phyloP scores from a whole-genome alignment of 1,284 basidiomycete species.

The Heimioporus punctisporus region DNA sequence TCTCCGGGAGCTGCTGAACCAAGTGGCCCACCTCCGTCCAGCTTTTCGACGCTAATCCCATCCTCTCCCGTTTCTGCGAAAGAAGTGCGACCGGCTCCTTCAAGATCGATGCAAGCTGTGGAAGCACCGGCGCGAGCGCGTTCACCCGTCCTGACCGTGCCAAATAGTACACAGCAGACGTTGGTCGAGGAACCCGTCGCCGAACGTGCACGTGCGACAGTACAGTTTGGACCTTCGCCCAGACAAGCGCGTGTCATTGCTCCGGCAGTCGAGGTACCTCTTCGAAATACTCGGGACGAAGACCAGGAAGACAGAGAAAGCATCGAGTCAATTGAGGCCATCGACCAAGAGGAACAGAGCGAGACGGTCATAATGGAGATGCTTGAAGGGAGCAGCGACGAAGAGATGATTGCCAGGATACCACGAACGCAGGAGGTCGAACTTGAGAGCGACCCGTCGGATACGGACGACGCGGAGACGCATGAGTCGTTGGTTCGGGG shows the following conservation, averaged over 20 bases:
- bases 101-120: background rate
- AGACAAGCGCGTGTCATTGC: too few species aligned
- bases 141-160: background rate
- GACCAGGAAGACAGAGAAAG: slow-evolving; percentile 4
- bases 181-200: slow-evolving; percentile 6
- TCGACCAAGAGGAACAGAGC: background rate
- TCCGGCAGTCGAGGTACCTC: slow-evolving; percentile 19
- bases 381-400: slow-evolving; percentile 10
- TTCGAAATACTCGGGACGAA: background rate
- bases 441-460: slow-evolving; percentile 12
- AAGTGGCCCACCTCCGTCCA: slow-evolving; percentile 11
- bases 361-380: slow-evolving; percentile 24
- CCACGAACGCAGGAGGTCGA: slow-evolving; percentile 17
- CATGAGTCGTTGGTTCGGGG: slow-evolving; percentile 16
- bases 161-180: slow-evolving; percentile 13
- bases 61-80: slow-evolving; percentile 15
- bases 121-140: background rate
- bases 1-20: slow-evolving; percentile 4
- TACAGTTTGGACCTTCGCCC: slow-evolving; percentile 14
- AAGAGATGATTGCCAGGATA: background rate
- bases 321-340: background rate
- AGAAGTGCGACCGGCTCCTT: background rate
- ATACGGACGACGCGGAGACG: slow-evolving; percentile 33
- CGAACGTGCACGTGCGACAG: slow-evolving; percentile 7
- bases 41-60: slow-evolving; percentile 27